A percentile compares a stretch with the other conserved stretches of the same genome.
Conservation (phyloP, 352 stramenopile species). For the Aphanomyces euteiches region DNA sequence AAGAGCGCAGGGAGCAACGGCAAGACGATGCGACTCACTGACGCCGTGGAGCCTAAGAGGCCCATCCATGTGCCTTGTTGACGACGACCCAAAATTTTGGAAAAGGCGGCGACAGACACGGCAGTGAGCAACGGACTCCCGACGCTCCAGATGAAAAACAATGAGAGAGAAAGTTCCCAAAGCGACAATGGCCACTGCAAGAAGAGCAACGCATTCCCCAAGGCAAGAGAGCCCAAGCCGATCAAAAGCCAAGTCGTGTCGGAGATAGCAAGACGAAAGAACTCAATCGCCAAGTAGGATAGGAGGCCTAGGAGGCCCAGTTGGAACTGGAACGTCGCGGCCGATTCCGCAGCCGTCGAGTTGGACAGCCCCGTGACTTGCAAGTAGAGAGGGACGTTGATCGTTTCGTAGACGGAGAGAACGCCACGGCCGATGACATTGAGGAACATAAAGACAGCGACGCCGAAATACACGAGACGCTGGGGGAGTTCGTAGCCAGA, state of each 20-base stretch:
- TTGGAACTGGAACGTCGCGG: constrained; percentile 81
- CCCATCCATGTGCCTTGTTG: constrained; percentile 78
- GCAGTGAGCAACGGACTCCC: constrained; percentile 72
- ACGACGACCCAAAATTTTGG: constrained; percentile 63
- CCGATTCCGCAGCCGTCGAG: constrained; percentile 45
- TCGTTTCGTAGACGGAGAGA: constrained; percentile 74
- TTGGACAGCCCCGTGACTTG: constrained; percentile 34
- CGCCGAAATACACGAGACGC: constrained; percentile 55
- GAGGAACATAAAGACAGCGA: constrained; percentile 72
- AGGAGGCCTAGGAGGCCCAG: constrained; percentile 62
- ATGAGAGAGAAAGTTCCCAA: background rate
- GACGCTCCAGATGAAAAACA: constrained; percentile 81
- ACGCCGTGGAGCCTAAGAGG: constrained; percentile 63
- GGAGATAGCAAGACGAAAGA: constrained; percentile 49
- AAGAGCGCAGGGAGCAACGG: constrained; percentile 50
- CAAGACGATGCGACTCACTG: constrained; percentile 68
- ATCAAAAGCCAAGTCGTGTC: constrained; percentile 69
- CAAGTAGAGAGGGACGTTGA: constrained; percentile 74
- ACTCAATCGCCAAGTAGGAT: constrained; percentile 76
- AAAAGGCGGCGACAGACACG: constrained; percentile 70
- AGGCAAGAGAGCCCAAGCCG: constrained; percentile 56
- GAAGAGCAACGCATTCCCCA: constrained; percentile 53
- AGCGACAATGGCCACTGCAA: background rate
- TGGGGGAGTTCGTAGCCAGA: no score
- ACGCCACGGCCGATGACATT: constrained; percentile 75